Evolutionary conservation across 306 rosid species (phyloP).

Genomic region (Purshia tridentata): DNA sequence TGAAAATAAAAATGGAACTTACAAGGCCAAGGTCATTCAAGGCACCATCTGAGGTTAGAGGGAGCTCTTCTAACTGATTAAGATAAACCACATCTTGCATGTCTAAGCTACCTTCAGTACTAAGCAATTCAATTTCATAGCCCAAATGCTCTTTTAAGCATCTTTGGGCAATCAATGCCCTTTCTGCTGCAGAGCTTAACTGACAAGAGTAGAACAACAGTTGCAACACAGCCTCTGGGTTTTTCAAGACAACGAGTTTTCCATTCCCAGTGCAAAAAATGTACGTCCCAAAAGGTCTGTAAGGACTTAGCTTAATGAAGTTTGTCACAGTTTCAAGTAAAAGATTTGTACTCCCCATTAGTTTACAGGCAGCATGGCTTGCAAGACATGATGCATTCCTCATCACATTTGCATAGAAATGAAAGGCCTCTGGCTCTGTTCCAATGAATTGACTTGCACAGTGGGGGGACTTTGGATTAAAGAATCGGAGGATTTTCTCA

Average conservation of each 20-base stretch:
- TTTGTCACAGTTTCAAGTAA: slow-evolving; percentile 47
- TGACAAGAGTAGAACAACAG: slow-evolving; percentile 55
- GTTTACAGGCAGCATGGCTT: slow-evolving; percentile 58
- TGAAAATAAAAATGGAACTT: background rate
- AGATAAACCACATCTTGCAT: slow-evolving; percentile 37
- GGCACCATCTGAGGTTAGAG: slow-evolving; percentile 36
- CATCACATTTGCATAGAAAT: slow-evolving; percentile 49
- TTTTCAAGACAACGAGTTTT: slow-evolving; percentile 40
- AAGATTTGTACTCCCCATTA: slow-evolving; percentile 68
- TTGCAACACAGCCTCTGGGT: slow-evolving; percentile 74
- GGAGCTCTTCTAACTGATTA: slow-evolving; percentile 37
- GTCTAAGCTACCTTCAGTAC: slow-evolving; percentile 15
- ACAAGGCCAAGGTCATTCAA: slow-evolving; percentile 76
- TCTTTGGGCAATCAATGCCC: slow-evolving; percentile 19
- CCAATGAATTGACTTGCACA: background rate
- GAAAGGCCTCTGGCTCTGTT: background rate
- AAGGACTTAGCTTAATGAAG: slow-evolving; percentile 65
- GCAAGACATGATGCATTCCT: slow-evolving; percentile 48
- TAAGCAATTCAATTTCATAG: slow-evolving; percentile 11
- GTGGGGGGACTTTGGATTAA: slow-evolving; percentile 19
- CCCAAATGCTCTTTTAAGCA: slow-evolving; percentile 49
- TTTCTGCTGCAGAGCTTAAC: slow-evolving; percentile 27
- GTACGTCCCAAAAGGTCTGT: slow-evolving; percentile 76
- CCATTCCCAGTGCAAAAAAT: slow-evolving; percentile 51
- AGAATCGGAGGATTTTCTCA: slow-evolving; percentile 27